Evolutionary conservation across 2,329 filamentous ascomycete genomes (phyloP).

Genomic region (Fusarium chuoi): DNA sequence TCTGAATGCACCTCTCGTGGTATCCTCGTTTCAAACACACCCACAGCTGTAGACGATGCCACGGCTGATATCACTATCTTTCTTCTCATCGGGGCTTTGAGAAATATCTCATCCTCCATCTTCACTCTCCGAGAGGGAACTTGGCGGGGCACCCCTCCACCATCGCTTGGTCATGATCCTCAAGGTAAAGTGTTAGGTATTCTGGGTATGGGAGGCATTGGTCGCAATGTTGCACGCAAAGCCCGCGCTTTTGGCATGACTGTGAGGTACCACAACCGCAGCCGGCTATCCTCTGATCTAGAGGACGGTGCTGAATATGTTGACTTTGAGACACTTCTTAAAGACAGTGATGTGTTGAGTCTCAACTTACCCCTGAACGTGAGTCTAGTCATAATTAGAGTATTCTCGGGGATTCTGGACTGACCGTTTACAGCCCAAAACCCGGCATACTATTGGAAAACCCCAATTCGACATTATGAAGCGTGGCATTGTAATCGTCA

Average conservation of each 20-base stretch:
- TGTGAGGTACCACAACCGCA: constrained; percentile 79
- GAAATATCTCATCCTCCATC: constrained; percentile 77
- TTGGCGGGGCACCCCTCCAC: constrained; percentile 70
- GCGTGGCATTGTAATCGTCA: constrained; percentile 78
- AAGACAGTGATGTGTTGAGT: constrained; percentile 78
- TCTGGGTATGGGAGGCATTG: constrained; percentile 88
- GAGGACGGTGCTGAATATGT: constrained; percentile 73
- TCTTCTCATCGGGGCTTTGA: constrained; percentile 80
- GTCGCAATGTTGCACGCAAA: constrained; percentile 79
- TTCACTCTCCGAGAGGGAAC: constrained; percentile 70
- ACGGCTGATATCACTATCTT: constrained; percentile 87
- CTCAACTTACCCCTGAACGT: constrained; percentile 86
- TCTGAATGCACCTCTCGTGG: constrained; percentile 73
- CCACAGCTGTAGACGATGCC: constrained; percentile 82
- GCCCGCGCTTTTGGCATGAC: constrained; percentile 80
- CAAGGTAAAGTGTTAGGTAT: constrained; percentile 83
- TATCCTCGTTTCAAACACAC: constrained; percentile 82
- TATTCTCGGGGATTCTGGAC: background rate
- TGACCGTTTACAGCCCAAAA: constrained; percentile 59
- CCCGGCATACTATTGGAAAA: constrained; percentile 79
- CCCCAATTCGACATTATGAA: constrained; percentile 82
- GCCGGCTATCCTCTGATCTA: constrained; percentile 64
- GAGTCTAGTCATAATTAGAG: constrained; percentile 48
- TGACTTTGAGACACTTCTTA: constrained; percentile 76
- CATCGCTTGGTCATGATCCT: constrained; percentile 78